Evolutionary conservation across 2,329 filamentous ascomycete species (phyloP).

Genomic region (Phoma herbarum): DNA sequence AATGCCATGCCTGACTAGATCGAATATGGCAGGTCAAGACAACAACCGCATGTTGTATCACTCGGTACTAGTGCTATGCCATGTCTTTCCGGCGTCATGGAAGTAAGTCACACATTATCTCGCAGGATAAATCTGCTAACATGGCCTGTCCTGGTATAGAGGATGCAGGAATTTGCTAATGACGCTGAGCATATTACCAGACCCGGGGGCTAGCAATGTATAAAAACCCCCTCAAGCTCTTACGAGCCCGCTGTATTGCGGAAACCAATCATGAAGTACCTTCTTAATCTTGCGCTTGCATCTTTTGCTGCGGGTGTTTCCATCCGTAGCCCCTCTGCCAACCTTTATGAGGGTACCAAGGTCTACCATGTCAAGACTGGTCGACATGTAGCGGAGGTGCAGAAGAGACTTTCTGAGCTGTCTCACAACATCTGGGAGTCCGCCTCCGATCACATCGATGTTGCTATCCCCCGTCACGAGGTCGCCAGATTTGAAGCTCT

Average conservation of each 20-base stretch:
- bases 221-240: neutral
- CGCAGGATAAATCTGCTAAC: neutral
- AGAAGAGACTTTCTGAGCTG: slow-evolving; percentile 48
- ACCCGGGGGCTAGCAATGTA: neutral
- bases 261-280: slow-evolving; percentile 27
- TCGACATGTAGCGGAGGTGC: slow-evolving; percentile 44
- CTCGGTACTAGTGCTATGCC: slow-evolving; percentile 14
- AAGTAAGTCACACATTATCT: slow-evolving; percentile 12
- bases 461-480: slow-evolving; percentile 54
- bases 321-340: slow-evolving; percentile 35
- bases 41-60: slow-evolving; percentile 17
- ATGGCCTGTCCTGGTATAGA: neutral
- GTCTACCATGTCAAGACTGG: slow-evolving; percentile 52
- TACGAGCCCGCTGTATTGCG: neutral
- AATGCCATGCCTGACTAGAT: slow-evolving; percentile 34
- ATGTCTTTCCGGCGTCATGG: slow-evolving; percentile 17
- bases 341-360: slow-evolving; percentile 53
- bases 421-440: slow-evolving; percentile 52
- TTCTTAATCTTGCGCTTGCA: slow-evolving; percentile 24
- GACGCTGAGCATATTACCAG: slow-evolving; percentile 5
- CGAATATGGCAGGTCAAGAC: slow-evolving; percentile 35
- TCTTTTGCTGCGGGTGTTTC: slow-evolving; percentile 29
- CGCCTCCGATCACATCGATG: slow-evolving; percentile 49
- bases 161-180: neutral
- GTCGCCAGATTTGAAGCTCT: slow-evolving; percentile 52